These are phyloP conservation scores for Pholiota microspora DNA, from an alignment of 768 basidiomycete genomes.

Conservation along the genomic window DNA sequence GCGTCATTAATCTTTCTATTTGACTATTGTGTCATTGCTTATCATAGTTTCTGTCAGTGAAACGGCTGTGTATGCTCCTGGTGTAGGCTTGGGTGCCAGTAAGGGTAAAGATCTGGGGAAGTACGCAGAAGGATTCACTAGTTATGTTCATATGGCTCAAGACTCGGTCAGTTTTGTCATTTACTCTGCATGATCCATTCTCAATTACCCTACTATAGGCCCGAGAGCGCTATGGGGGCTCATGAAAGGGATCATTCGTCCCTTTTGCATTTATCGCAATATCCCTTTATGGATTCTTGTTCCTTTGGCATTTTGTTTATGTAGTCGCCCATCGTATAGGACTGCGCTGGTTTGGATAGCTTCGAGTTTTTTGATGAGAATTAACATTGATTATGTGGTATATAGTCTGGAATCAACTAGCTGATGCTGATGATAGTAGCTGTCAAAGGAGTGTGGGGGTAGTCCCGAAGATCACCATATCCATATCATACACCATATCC, in stretches of 20 bases:
- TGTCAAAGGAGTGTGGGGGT: not conserved
- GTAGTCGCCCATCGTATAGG: too few relatives aligned
- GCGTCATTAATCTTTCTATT: slow-evolving; percentile 27
- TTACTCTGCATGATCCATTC: slow-evolving; percentile 5
- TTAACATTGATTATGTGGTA: not conserved
- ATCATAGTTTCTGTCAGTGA: slow-evolving; percentile 41
- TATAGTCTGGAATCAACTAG: not conserved
- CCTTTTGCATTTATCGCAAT: not conserved
- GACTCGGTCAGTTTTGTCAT: slow-evolving; percentile 51
- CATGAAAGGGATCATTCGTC: slow-evolving; percentile 6
- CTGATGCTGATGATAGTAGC: not conserved
- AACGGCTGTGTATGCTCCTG: slow-evolving; percentile 83
- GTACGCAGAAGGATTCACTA: slow-evolving; percentile 63
- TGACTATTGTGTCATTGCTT: slow-evolving; percentile 1
- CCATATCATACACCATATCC: too few relatives aligned
- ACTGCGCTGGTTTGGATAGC: too few relatives aligned
- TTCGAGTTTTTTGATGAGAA: not conserved
- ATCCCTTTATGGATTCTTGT: slow-evolving; percentile 3
- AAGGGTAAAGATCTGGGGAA: slow-evolving; percentile 84
- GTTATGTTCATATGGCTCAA: slow-evolving; percentile 72
- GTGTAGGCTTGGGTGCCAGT: slow-evolving; percentile 89
- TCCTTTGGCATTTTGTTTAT: not conserved
- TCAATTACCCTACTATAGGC: slow-evolving; percentile 26
- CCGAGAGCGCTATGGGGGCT: slow-evolving; percentile 38
- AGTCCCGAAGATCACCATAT: too few relatives aligned